Percentiles rank a stretch among this genome's conserved stretches.
Evolutionary conservation across 2,329 filamentous ascomycete species (phyloP).

Genomic region (Alternaria infectoria): DNA sequence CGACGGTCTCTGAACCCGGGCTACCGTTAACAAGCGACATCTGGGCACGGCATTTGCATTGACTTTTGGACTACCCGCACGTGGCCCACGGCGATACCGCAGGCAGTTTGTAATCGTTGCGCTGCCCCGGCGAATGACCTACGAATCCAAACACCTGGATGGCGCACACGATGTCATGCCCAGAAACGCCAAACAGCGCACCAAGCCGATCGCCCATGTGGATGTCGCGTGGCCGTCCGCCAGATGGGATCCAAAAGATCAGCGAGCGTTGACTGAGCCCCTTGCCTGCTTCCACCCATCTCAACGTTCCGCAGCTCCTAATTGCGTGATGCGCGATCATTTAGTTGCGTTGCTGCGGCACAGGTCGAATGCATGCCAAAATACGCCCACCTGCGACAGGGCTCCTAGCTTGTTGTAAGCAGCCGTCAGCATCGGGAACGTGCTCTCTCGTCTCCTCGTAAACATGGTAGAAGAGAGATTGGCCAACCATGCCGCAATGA

Average conservation of each 20-base stretch:
- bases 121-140: not conserved
- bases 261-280: not conserved
- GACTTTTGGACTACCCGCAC: not conserved
- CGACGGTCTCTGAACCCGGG: constrained; percentile 9
- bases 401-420: not conserved
- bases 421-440: constrained; percentile 4
- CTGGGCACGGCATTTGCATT: not conserved
- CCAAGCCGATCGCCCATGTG: constrained; percentile 19
- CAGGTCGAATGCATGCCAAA: constrained; percentile 6
- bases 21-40: constrained; percentile 1
- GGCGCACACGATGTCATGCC: constrained; percentile 4
- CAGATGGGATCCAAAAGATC: constrained; percentile 1
- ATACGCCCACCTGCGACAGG: constrained; percentile 2
- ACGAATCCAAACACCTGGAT: constrained; percentile 8
- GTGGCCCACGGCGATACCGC: constrained; percentile 2
- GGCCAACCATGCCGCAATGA: constrained; percentile 20
- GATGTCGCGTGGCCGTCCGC: constrained; percentile 20
- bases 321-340: constrained; percentile 18
- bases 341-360: constrained; percentile 12
- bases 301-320: not conserved
- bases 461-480: constrained; percentile 1
- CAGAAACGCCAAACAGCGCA: constrained; percentile 8
- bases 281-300: not conserved
- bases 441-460: not conserved
- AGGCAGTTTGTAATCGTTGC: not conserved